A percentile compares a stretch with the other conserved stretches of the same genome.
Evolutionary conservation across 345 rosid genomes (phyloP).

Genomic region (Erucastrum elatum): DNA sequence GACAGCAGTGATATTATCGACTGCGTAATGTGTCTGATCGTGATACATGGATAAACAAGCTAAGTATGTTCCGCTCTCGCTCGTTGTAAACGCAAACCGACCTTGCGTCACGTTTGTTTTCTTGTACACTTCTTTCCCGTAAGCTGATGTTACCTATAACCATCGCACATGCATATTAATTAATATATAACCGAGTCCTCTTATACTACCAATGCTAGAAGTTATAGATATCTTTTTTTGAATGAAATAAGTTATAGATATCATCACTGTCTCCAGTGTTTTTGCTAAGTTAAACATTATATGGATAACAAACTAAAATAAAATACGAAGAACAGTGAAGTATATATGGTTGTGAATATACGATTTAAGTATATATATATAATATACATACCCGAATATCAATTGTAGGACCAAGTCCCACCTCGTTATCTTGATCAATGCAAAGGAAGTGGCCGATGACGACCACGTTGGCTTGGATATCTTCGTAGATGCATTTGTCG

Average conservation of each 20-base stretch:
- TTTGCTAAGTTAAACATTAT: background rate
- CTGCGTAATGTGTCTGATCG: constrained; percentile 30
- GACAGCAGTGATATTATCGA: background rate
- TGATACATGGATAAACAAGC: constrained; percentile 52
- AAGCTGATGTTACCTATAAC: constrained; percentile 79
- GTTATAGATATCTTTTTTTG: background rate
- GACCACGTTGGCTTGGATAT: constrained; percentile 27
- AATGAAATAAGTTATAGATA: too few species aligned
- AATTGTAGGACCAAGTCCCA: constrained; percentile 27
- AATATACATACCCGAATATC: constrained; percentile 32
- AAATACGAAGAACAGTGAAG: background rate
- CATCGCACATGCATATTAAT: background rate
- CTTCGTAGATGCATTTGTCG: constrained; percentile 25
- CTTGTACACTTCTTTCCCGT: constrained; percentile 69
- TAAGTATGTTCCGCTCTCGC: constrained; percentile 66
- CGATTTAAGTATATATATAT: background rate
- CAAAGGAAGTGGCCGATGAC: constrained; percentile 29
- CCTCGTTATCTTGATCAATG: constrained; percentile 1
- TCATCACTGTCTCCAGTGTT: background rate
- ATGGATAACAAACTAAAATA: background rate
- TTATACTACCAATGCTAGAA: background rate
- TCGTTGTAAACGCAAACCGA: constrained; percentile 72
- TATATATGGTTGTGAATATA: background rate
- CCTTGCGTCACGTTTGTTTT: constrained; percentile 61
- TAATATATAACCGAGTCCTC: background rate